phyloP scores from a whole-genome alignment of 2,329 filamentous ascomycete genomes.

The Exophiala calicioides region DNA sequence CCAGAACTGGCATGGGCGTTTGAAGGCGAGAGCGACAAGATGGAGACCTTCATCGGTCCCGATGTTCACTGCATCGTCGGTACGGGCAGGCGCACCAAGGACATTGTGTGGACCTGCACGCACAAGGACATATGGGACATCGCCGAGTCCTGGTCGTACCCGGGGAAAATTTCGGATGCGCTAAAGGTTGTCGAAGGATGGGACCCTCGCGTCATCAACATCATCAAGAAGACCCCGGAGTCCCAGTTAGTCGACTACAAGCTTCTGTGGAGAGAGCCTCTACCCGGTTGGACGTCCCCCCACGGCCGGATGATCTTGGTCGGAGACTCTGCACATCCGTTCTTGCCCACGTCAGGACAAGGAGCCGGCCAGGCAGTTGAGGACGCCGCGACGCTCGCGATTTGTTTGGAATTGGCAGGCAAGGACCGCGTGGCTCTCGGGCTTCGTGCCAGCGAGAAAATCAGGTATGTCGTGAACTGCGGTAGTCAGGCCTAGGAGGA shows the following conservation, averaged over 20 bases:
- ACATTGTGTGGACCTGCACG: too few species aligned
- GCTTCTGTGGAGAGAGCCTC: slow-evolving; percentile 31
- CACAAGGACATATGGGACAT: slow-evolving; percentile 47
- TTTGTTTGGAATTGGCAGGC: slow-evolving; percentile 38
- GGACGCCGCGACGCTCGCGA: slow-evolving; percentile 50
- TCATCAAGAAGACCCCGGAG: slow-evolving; percentile 42
- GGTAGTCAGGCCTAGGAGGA: too few species aligned
- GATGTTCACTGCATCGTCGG: too few species aligned
- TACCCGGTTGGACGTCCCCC: slow-evolving; percentile 30
- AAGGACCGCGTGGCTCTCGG: too few species aligned
- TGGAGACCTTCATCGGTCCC: too few species aligned
- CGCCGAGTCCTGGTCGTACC: slow-evolving; percentile 56
- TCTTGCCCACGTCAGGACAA: slow-evolving; percentile 50
- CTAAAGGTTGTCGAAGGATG: slow-evolving; percentile 53
- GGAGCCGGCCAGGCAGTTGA: slow-evolving; percentile 53
- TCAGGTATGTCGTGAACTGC: too few species aligned
- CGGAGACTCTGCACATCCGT: slow-evolving; percentile 54
- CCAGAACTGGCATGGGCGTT: too few species aligned
- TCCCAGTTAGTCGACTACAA: slow-evolving; percentile 33
- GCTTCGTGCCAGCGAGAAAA: too few species aligned
- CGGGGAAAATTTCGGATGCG: slow-evolving; percentile 54
- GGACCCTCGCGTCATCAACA: slow-evolving; percentile 51
- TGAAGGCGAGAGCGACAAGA: too few species aligned
- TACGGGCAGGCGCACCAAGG: too few species aligned
- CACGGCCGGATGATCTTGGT: slow-evolving; percentile 45